phyloP scores from a whole-genome alignment of 306 rosid species.

The Cucumis cinereus region DNA sequence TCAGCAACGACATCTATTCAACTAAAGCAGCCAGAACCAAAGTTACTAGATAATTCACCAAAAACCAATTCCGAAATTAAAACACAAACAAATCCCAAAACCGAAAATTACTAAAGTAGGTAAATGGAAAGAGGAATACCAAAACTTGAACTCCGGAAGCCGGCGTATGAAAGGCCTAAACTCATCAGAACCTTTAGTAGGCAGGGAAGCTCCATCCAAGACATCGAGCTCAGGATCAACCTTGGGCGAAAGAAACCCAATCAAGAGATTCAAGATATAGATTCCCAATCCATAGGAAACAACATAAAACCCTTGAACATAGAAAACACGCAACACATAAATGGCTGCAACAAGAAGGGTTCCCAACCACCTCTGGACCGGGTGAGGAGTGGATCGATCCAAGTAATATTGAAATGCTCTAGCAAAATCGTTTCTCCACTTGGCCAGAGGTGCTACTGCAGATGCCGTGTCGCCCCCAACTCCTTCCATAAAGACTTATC shows the following conservation, averaged over 20 bases:
- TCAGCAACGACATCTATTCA: neutral
- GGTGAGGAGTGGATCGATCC: constrained; percentile 51
- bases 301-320: constrained; percentile 44
- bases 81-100: neutral
- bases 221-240: constrained; percentile 58
- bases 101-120: neutral
- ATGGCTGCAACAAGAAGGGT: constrained; percentile 29
- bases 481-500: constrained; percentile 34
- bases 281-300: constrained; percentile 55
- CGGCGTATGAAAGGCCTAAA: constrained; percentile 64
- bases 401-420: constrained; percentile 43
- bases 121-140: constrained; percentile 25
- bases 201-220: constrained; percentile 52
- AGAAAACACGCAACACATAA: constrained; percentile 45
- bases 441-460: constrained; percentile 32
- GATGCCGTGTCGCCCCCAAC: constrained; percentile 30
- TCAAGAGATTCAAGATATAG: constrained; percentile 47
- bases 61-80: neutral
- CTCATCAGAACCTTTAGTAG: constrained; percentile 52
- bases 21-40: neutral
- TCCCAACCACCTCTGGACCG: constrained; percentile 54
- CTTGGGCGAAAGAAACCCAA: constrained; percentile 57
- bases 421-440: constrained; percentile 40
- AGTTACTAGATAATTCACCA: neutral
- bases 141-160: constrained; percentile 68